These are phyloP conservation scores for Fusarium globosum DNA, from an alignment of 2,329 filamentous ascomycete genomes.

Conservation along the genomic window DNA sequence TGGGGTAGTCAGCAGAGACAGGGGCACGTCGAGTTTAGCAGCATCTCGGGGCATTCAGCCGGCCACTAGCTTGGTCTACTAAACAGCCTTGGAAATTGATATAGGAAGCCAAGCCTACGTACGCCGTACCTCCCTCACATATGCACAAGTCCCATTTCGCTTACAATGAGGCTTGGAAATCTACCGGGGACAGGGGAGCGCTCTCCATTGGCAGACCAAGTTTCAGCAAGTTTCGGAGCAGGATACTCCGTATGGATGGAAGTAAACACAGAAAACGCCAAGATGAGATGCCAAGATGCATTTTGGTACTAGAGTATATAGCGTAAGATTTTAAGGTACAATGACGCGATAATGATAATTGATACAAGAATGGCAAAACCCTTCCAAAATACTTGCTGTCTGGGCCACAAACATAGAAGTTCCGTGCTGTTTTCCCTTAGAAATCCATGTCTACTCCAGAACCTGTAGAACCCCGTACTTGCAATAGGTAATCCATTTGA, in stretches of 20 bases:
- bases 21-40: background rate
- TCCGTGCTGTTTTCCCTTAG: too few relatives aligned
- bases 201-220: background rate
- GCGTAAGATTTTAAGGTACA: background rate
- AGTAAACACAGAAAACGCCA: background rate
- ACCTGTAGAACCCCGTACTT: too few relatives aligned
- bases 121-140: background rate
- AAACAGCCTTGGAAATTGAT: background rate
- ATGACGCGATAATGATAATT: background rate
- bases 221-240: background rate
- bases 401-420: background rate
- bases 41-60: background rate
- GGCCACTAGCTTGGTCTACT: background rate
- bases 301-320: background rate
- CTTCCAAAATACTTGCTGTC: too few relatives aligned
- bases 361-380: background rate
- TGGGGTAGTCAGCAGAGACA: too few relatives aligned
- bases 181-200: background rate
- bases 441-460: too few relatives aligned
- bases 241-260: background rate
- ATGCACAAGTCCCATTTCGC: background rate
- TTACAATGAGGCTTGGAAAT: background rate
- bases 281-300: background rate
- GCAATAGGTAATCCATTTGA: background rate
- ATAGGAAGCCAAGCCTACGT: too few relatives aligned